These are phyloP conservation scores for Begonia loranthoides DNA, from an alignment of 306 rosid genomes.

Conservation along the genomic window DNA sequence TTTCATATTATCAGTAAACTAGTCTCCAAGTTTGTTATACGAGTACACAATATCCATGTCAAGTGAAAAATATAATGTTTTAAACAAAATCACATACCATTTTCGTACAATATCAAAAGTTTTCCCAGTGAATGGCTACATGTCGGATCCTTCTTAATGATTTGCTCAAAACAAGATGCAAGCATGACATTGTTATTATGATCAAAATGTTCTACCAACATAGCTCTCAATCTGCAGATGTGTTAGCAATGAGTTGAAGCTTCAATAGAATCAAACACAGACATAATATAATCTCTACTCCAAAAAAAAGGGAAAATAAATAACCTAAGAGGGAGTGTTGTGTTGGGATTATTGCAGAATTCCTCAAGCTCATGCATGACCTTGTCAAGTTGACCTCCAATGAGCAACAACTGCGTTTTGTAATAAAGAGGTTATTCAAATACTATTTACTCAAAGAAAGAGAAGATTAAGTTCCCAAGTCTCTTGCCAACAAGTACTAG, in stretches of 20 bases:
- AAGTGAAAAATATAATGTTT: too few species aligned
- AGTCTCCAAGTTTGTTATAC: too few species aligned
- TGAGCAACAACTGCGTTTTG: slow-evolving; percentile 42
- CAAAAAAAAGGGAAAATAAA: neutral
- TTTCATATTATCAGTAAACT: too few species aligned
- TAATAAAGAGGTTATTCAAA: neutral
- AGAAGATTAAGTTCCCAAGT: neutral
- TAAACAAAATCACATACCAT: slow-evolving; percentile 36
- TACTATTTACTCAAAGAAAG: neutral
- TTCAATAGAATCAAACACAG: too few species aligned
- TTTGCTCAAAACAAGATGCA: slow-evolving; percentile 38
- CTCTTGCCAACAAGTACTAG: too few species aligned
- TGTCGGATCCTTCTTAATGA: slow-evolving; percentile 66
- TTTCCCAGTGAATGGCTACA: slow-evolving; percentile 47
- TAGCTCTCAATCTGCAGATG: slow-evolving; percentile 48
- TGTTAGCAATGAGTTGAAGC: too few species aligned
- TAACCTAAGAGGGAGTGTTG: slow-evolving; percentile 46
- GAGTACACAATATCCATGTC: too few species aligned
- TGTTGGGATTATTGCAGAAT: slow-evolving; percentile 26
- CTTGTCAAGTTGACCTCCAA: slow-evolving; percentile 55
- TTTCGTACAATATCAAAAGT: slow-evolving; percentile 54
- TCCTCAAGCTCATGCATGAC: slow-evolving; percentile 41
- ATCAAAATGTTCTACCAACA: slow-evolving; percentile 42
- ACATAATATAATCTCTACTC: too few species aligned
- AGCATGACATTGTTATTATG: slow-evolving; percentile 23